Evolutionary conservation across 1,139 yeast species (phyloP).

Genomic region (Candida neerlandica): DNA sequence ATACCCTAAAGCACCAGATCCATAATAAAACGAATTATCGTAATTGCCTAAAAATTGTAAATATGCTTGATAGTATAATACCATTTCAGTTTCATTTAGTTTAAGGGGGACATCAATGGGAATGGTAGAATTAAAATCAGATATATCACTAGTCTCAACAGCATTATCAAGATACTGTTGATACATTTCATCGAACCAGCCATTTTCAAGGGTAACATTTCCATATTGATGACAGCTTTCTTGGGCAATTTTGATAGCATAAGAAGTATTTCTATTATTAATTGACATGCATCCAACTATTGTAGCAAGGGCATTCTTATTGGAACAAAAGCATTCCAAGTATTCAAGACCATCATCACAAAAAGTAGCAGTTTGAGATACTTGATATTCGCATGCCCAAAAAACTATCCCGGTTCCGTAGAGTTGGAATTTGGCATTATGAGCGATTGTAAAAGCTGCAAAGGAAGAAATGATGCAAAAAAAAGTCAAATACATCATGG

Average conservation of each 20-base stretch:
- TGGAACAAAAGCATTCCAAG: constrained; percentile 31
- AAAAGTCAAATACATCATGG: constrained; percentile 30
- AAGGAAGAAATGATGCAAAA: constrained; percentile 39
- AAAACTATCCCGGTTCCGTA: constrained; percentile 9
- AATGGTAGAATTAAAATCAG: constrained; percentile 23
- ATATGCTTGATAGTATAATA: constrained; percentile 23
- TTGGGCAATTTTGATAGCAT: constrained; percentile 24
- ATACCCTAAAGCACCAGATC: constrained; percentile 49
- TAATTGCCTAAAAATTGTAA: constrained; percentile 35
- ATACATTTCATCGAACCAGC: constrained; percentile 21
- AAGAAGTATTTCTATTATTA: constrained; percentile 25
- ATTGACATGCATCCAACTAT: constrained; percentile 33
- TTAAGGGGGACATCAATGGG: constrained; percentile 27
- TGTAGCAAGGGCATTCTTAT: constrained; percentile 40
- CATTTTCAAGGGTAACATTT: constrained; percentile 16
- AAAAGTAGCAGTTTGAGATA: constrained; percentile 25
- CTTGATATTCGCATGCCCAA: constrained; percentile 33
- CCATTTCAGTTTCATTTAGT: constrained; percentile 18
- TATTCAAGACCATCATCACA: constrained; percentile 20
- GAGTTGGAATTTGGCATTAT: neutral
- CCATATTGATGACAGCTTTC: constrained; percentile 25
- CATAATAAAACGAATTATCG: constrained; percentile 45
- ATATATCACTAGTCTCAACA: constrained; percentile 20
- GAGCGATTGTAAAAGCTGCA: constrained; percentile 28
- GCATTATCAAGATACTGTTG: constrained; percentile 22